phyloP scores from a whole-genome alignment of 208 protist species.

The Leishmania amazonensis region DNA sequence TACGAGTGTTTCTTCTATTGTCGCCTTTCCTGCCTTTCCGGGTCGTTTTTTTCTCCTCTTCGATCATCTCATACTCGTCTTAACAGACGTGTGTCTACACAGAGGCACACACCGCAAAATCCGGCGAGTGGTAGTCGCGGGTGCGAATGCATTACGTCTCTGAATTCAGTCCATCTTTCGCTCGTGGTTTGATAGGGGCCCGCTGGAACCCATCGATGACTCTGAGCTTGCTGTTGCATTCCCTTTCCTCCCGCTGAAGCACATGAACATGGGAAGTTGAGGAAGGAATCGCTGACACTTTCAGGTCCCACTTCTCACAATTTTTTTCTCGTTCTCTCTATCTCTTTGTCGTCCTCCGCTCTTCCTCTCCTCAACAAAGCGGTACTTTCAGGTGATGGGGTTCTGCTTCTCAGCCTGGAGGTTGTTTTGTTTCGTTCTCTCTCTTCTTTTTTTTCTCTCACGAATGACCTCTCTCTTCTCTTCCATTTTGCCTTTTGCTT shows the following conservation, averaged over 20 bases:
- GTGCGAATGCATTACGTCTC: not conserved
- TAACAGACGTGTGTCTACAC: not conserved
- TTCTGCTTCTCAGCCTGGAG: not conserved
- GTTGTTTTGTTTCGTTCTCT: not conserved
- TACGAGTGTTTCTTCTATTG: not conserved
- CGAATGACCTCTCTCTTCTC: slow-evolving; percentile 5
- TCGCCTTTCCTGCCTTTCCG: not conserved
- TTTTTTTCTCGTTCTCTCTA: slow-evolving; percentile 1
- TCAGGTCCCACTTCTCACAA: not conserved
- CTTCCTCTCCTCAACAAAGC: not conserved
- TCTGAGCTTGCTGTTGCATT: not conserved
- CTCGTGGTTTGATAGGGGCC: not conserved
- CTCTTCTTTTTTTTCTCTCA: slow-evolving; percentile 4
- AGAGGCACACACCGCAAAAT: not conserved
- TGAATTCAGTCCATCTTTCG: not conserved
- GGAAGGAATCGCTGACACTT: slow-evolving; percentile 1
- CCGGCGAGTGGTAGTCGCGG: not conserved
- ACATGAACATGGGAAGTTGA: not conserved
- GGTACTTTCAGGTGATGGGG: slow-evolving; percentile 4
- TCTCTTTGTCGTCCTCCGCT: not conserved
- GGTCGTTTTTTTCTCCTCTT: not conserved
- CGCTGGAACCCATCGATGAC: not conserved
- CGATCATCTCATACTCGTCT: not conserved
- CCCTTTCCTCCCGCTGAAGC: not conserved
- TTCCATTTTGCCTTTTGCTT: slow-evolving; percentile 16